Evolutionary conservation across 2,329 filamentous ascomycete species (phyloP).

Genomic region (Penicillium digitatum): DNA sequence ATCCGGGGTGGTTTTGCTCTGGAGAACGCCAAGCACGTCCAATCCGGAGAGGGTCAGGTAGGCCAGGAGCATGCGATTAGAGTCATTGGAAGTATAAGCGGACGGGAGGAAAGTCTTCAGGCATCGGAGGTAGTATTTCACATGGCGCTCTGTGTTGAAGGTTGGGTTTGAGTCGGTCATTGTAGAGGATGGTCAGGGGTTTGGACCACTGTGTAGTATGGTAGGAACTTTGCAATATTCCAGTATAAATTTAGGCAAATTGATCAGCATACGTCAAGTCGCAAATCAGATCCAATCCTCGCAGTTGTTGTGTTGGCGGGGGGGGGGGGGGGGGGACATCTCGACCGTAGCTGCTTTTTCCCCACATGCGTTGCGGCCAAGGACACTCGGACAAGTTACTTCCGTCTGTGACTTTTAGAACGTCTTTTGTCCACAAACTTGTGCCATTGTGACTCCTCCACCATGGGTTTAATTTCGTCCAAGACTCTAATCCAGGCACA

Average conservation of each 20-base stretch:
- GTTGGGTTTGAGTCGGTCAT: constrained; percentile 29
- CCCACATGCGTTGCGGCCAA: constrained; percentile 20
- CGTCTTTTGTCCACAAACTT: background rate
- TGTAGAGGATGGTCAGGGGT: constrained; percentile 10
- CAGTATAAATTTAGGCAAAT: background rate
- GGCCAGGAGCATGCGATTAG: constrained; percentile 81
- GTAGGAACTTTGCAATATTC: background rate
- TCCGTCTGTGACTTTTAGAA: background rate
- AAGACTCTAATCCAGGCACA: constrained; percentile 76
- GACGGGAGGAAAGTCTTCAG: constrained; percentile 75
- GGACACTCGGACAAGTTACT: constrained; percentile 11
- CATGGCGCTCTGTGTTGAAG: constrained; percentile 59
- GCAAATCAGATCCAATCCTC: constrained; percentile 4
- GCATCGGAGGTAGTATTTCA: constrained; percentile 91
- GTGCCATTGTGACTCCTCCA: constrained; percentile 15
- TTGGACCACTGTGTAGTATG: background rate
- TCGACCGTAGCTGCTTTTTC: constrained; percentile 17
- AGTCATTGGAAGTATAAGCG: constrained; percentile 82
- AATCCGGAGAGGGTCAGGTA: constrained; percentile 86
- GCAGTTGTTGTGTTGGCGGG: constrained; percentile 11
- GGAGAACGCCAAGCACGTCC: constrained; percentile 68
- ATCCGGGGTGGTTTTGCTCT: constrained; percentile 50
- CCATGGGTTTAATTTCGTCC: constrained; percentile 77
- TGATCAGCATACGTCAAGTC: background rate
- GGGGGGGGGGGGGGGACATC: constrained; percentile 14